phyloP scores from a whole-genome alignment of 2,329 filamentous ascomycete species.

The Colletotrichum sp. region DNA sequence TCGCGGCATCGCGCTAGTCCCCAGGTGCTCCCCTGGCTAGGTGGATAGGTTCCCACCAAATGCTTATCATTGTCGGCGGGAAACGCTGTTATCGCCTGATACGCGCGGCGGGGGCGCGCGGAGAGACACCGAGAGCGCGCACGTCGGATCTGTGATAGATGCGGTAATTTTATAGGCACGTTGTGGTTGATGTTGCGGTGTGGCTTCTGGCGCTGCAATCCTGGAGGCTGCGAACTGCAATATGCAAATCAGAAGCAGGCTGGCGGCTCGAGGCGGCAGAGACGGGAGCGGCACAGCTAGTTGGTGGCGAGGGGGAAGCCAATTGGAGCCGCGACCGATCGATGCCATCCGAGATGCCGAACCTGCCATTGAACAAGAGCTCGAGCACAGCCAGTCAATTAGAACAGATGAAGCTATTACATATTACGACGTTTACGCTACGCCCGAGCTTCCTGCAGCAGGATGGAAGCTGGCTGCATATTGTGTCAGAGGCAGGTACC shows the following conservation, averaged over 20 bases:
- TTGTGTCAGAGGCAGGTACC: not conserved
- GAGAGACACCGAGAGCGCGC: not conserved
- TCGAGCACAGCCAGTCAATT: not conserved
- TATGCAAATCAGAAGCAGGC: not conserved
- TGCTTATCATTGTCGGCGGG: not conserved
- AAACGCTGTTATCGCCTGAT: not conserved
- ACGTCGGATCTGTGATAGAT: not conserved
- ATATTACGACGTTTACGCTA: not conserved
- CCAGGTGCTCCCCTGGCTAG: constrained; percentile 1
- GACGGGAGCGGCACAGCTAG: not conserved
- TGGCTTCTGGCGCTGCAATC: not conserved
- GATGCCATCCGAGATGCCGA: not conserved
- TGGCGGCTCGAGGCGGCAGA: not conserved
- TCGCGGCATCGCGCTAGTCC: not conserved
- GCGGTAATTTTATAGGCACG: not conserved
- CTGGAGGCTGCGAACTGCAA: not conserved
- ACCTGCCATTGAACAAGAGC: not conserved
- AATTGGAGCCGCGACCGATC: not conserved
- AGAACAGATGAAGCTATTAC: not conserved
- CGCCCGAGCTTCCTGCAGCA: not conserved
- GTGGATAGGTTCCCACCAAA: not conserved
- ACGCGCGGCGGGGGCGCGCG: not conserved
- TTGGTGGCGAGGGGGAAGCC: not conserved
- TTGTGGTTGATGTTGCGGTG: not conserved
- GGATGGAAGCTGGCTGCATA: not conserved